phyloP scores from a whole-genome alignment of 805 yeast genomes.

The Yarrowia alimentaria region DNA sequence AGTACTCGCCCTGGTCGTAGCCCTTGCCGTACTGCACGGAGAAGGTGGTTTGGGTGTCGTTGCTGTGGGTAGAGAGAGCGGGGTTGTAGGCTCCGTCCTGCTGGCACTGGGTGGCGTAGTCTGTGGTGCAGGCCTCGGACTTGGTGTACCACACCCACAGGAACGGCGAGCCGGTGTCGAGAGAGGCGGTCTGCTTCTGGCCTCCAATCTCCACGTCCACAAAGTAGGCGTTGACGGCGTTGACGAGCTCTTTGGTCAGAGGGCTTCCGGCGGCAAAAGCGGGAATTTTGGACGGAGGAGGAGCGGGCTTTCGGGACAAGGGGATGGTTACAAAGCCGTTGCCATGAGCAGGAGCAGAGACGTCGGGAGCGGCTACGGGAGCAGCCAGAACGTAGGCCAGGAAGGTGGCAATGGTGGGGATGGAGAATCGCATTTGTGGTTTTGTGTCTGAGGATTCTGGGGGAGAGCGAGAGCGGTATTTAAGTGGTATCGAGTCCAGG shows the following conservation, averaged over 20 bases:
- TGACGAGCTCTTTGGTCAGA: slow-evolving; percentile 22
- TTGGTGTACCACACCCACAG: slow-evolving; percentile 14
- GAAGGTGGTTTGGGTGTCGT: neutral
- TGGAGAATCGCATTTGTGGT: slow-evolving; percentile 9
- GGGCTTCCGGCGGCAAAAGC: neutral
- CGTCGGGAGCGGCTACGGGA: slow-evolving; percentile 12
- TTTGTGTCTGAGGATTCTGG: too few relatives aligned
- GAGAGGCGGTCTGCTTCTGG: slow-evolving; percentile 3
- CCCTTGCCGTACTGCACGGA: slow-evolving; percentile 8
- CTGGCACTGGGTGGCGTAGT: neutral
- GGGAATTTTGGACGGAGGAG: neutral
- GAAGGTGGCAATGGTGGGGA: neutral
- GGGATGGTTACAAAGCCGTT: slow-evolving; percentile 2
- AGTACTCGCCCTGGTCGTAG: neutral
- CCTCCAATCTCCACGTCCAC: slow-evolving; percentile 47
- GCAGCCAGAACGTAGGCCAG: slow-evolving; percentile 15
- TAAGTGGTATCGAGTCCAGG: too few relatives aligned
- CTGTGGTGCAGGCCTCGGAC: slow-evolving; percentile 43
- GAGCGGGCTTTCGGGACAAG: neutral
- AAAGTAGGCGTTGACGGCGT: slow-evolving; percentile 31
- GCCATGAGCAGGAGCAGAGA: neutral
- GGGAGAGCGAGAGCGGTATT: too few relatives aligned
- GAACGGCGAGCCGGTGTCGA: slow-evolving; percentile 6
- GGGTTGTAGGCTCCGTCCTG: slow-evolving; percentile 8
- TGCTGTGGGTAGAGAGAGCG: neutral